These are phyloP conservation scores for Fusarium xylarioides DNA, from an alignment of 2,329 filamentous ascomycete species.

Conservation along the genomic window DNA sequence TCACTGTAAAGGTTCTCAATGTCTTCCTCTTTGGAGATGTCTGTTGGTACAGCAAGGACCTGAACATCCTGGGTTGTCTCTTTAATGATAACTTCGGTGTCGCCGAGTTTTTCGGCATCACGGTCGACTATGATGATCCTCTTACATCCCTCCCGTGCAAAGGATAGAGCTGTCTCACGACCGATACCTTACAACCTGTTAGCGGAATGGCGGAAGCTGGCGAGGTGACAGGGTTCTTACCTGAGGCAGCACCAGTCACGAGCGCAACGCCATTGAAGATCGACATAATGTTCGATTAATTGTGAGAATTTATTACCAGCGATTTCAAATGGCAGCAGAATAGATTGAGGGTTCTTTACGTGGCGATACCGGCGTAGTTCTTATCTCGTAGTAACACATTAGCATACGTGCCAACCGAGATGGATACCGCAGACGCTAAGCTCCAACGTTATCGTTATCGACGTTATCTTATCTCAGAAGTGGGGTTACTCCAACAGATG, in stretches of 20 bases:
- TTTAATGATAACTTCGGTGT: background rate
- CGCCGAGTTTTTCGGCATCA: background rate
- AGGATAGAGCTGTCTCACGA: background rate
- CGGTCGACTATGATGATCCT: background rate
- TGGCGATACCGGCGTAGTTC: background rate
- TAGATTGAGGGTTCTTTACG: background rate
- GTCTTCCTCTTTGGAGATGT: slow-evolving; percentile 8
- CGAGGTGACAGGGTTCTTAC: background rate
- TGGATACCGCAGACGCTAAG: background rate
- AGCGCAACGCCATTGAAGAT: slow-evolving; percentile 20
- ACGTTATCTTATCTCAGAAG: background rate
- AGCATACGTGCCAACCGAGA: background rate
- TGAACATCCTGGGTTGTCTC: background rate
- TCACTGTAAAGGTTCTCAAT: background rate
- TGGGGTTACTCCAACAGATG: background rate
- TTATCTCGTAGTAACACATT: background rate
- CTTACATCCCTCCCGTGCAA: background rate
- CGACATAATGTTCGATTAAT: background rate
- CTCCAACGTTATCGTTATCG: slow-evolving; percentile 3
- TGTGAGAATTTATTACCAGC: fast-evolving
- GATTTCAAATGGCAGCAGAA: fast-evolving
- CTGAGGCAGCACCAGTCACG: slow-evolving; percentile 15
- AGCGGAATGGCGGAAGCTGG: background rate
- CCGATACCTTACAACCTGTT: slow-evolving; percentile 1
- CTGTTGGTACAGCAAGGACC: background rate